Base-by-base conservation (phyloP, 2,329 filamentous ascomycete genomes). In the Xylaria arbuscula region DNA sequence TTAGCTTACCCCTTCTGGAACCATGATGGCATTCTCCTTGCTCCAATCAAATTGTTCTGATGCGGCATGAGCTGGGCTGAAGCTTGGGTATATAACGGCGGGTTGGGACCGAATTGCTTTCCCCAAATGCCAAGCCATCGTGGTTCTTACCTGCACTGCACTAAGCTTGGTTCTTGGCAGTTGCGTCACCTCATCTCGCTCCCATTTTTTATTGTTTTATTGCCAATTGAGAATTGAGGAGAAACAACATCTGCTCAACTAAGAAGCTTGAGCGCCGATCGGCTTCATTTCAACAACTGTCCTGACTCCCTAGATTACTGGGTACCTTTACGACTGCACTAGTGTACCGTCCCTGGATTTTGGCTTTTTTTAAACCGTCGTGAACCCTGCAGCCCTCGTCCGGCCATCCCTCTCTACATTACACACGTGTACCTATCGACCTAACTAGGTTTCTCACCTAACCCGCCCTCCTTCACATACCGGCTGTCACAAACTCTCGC, bases 251-350 rank as follows among this genome's bases (percentile, higher is more conserved):
- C 53, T 59, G 32, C 57, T 62, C 38, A 51, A 55, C 67, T 67
- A 42, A 70, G 67, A 63, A 67, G 53, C 42, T 60, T 13, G 60
- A 60, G 28, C n/a, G 68, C 57, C 64, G 68, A 70, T 70, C 68
- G 42, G 19, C 58, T 56, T 63, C 51, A 51, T 61, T 56, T 19
- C 38, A 45, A 45, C 28, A 28, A 45, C 28, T 36, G n/a, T 45
- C 55, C 22, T 45, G 11, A 42, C 54, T 15, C 51, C 51, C 36
- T 40, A 56, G 19, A 56, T 24, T 40, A 40, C 53, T 36, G 28
- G 28, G 28, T 28, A 28, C 28, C 28, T 28, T 28, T 28, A 28
- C 28, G 28, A 28, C 28, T 28, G 5, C 28, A 28, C 28, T 28
- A 28, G 13, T 5, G 19, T 8, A 28, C 11, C 10, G 5, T 8